A percentile compares a stretch with the other conserved stretches of the same genome.
phyloP scores from a whole-genome alignment of 1,139 yeast genomes.

The Candida tropicalis region DNA sequence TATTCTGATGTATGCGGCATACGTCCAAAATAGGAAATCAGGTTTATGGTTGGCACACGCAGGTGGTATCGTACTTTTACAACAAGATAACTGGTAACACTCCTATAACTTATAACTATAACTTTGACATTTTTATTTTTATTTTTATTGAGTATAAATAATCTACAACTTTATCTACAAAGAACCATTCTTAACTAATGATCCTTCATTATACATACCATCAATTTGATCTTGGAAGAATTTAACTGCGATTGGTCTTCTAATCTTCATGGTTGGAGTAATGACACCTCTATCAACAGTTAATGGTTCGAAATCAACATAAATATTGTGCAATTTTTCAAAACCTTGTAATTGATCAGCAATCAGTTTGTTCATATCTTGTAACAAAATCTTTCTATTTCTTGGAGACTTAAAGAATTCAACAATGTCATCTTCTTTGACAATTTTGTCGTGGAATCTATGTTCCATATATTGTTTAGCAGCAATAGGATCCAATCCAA shows the following conservation, averaged over 20 bases:
- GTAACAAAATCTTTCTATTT: constrained; percentile 31
- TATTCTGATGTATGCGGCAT: too few species aligned
- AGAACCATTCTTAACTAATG: constrained; percentile 21
- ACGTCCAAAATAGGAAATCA: too few species aligned
- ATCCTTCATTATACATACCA: constrained; percentile 63
- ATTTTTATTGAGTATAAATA: too few species aligned
- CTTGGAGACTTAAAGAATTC: constrained; percentile 30
- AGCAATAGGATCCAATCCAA: constrained; percentile 50
- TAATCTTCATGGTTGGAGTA: constrained; percentile 78
- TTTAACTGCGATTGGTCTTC: constrained; percentile 60
- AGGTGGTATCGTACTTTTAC: too few species aligned
- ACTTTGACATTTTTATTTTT: constrained; percentile 23
- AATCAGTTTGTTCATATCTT: constrained; percentile 29
- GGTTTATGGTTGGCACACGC: too few species aligned
- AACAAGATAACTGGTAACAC: not conserved
- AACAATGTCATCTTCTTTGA: constrained; percentile 27
- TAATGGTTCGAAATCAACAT: constrained; percentile 66
- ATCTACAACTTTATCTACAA: not conserved
- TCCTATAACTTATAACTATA: too few species aligned
- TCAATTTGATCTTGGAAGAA: constrained; percentile 51
- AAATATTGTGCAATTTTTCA: constrained; percentile 66
- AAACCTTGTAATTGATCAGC: constrained; percentile 44
- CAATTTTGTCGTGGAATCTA: constrained; percentile 21
- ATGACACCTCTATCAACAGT: constrained; percentile 62
- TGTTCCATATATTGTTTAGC: constrained; percentile 21